Percentiles rank a stretch among this genome's conserved stretches.
Conservation (phyloP, 208 protist species). For the Leptomonas pyrrhocoris region DNA sequence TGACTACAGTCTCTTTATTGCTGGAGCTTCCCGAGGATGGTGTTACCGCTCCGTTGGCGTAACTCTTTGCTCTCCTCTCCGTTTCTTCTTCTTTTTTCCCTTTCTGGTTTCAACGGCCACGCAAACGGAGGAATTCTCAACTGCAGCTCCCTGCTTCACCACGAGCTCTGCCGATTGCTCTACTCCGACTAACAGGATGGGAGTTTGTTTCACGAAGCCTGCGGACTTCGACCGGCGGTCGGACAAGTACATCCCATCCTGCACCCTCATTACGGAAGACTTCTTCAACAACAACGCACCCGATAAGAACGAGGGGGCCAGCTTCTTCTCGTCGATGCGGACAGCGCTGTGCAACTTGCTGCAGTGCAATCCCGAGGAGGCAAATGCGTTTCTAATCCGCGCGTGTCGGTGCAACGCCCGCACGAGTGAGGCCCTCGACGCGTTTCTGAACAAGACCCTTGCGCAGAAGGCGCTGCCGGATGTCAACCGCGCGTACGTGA, state of each 20-base stretch:
- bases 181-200: no score
- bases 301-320: slow-evolving; percentile 20
- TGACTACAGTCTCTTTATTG: no score
- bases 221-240: slow-evolving; percentile 18
- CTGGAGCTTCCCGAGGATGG: no score
- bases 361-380: slow-evolving; percentile 25
- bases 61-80: no score
- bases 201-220: slow-evolving; percentile 14
- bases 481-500: slow-evolving; percentile 44
- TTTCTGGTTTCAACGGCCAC: no score
- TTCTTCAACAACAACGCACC: slow-evolving; percentile 28
- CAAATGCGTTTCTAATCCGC: slow-evolving; percentile 33
- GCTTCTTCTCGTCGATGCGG: slow-evolving; percentile 54
- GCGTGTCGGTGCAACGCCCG: slow-evolving; percentile 31
- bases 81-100: no score
- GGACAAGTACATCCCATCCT: slow-evolving; percentile 29
- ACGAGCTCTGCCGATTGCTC: no score
- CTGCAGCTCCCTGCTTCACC: not conserved
- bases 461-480: slow-evolving; percentile 28
- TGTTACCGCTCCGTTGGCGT: no score
- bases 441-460: slow-evolving; percentile 28
- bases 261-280: slow-evolving; percentile 35
- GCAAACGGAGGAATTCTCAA: no score
- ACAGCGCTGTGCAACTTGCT: slow-evolving; percentile 41
- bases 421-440: slow-evolving; percentile 28